Base-by-base conservation (phyloP, 2,329 filamentous ascomycete species). In the Laburnicola sp. region DNA sequence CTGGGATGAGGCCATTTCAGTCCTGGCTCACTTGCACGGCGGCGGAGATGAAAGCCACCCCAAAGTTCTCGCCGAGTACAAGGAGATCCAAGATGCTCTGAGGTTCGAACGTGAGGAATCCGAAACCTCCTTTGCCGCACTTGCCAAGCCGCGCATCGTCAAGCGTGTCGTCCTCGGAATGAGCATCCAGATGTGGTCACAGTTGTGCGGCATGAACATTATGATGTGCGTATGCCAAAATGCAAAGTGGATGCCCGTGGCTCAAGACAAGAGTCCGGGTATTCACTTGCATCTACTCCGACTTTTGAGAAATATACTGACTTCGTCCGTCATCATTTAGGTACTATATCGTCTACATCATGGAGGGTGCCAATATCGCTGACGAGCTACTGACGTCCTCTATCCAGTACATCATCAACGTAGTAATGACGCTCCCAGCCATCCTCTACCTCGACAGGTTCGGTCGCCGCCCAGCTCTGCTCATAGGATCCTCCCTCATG, bases 381-480 rank as follows among this genome's bases (percentile, higher is more conserved):
- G 78, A 81, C 11, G 79, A 81, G 3, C 76, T 86, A 6, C 72
- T 83, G n/a, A 83, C 82, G 1, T 80, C 82, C 0, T 81, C 81
- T 0, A 83, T 86, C 22, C 82, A 86, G 62, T 86, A 86, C 60
- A 77, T 86, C 50, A 84, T 87, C 69, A 86, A 86, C 60, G 82
- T 86, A 0, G 73, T 74, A 11, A 73, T 85, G 54, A 86, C 84
- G 0, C 69, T 85, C 1, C 82, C 83, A 0, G 82, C 82, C 10
- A 83, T 86, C 28, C 49, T 85, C 8, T 85, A 78, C 63, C 76
- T 86, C 40, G 84, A 87, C 65, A 78, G 73, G 54, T 76, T 81
- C 57, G 83, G 83, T 36, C 81, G 84, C 6, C 81, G 84, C 0
- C 79, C 78, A 0, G 74, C 82, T 0, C 72, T 86, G 7, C 75